Percentiles rank a stretch among this genome's conserved stretches.
Evolutionary conservation across 2,329 filamentous ascomycete genomes (phyloP).

Genomic region (Trichoderma koningii): DNA sequence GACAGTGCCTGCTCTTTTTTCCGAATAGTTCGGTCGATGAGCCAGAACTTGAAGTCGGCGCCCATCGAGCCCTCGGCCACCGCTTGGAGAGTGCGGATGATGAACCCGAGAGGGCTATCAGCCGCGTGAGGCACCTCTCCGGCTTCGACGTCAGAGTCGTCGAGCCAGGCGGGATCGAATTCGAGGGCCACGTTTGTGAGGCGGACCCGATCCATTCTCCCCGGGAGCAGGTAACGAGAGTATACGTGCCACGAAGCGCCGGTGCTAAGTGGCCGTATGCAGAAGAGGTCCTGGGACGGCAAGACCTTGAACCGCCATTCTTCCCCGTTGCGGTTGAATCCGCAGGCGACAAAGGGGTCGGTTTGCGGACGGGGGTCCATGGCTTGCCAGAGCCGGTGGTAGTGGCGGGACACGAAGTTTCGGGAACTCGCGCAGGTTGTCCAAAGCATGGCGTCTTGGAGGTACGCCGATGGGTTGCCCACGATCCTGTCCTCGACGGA

Average conservation of each 20-base stretch:
- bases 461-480: slow-evolving; percentile 26
- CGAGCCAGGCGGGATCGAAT: slow-evolving; percentile 5
- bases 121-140: not conserved
- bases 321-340: not conserved
- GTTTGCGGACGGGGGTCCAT: not conserved
- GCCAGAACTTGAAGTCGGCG: not conserved
- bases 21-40: slow-evolving; percentile 1
- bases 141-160: too few species aligned
- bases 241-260: not conserved
- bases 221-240: not conserved
- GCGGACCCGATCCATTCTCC: not conserved
- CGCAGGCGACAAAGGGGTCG: not conserved
- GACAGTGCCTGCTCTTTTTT: not conserved
- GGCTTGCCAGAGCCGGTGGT: not conserved
- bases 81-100: slow-evolving; percentile 5
- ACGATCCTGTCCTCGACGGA: not conserved
- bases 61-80: not conserved
- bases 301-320: not conserved
- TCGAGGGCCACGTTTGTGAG: slow-evolving; percentile 2
- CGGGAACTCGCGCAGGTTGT: slow-evolving; percentile 22
- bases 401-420: slow-evolving; percentile 19
- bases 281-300: not conserved
- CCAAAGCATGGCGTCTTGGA: slow-evolving; percentile 26
- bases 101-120: not conserved
- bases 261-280: not conserved